These are phyloP conservation scores for Fusarium tanahbumbuense DNA, from an alignment of 2,329 filamentous ascomycete species.

Conservation along the genomic window DNA sequence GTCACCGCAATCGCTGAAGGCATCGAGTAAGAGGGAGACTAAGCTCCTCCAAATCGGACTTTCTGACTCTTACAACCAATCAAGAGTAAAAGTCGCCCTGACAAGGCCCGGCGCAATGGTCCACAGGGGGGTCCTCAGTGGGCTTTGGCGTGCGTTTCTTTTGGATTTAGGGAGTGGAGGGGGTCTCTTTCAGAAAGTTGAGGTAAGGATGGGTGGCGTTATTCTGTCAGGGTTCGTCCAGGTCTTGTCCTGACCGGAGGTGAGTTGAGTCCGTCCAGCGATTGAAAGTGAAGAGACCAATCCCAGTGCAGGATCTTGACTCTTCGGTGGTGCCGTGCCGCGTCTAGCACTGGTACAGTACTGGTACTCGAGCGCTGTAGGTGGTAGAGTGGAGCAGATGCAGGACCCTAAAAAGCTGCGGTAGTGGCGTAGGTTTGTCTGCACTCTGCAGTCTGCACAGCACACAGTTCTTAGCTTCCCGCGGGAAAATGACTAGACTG, in stretches of 20 bases:
- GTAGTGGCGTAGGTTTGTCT: slow-evolving; percentile 25
- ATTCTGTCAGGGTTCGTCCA: slow-evolving; percentile 23
- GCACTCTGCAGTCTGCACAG: slow-evolving; percentile 15
- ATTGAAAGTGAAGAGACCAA: slow-evolving; percentile 7
- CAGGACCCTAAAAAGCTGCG: slow-evolving; percentile 39
- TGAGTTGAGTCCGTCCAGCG: slow-evolving; percentile 9
- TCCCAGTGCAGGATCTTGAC: slow-evolving; percentile 23
- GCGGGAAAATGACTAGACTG: slow-evolving; percentile 20
- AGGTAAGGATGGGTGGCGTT: slow-evolving; percentile 28
- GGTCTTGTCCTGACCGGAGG: slow-evolving; percentile 21
- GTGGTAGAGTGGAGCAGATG: slow-evolving; percentile 31
- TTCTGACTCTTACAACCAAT: slow-evolving; percentile 37
- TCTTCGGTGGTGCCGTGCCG: slow-evolving; percentile 39
- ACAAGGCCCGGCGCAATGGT: slow-evolving; percentile 44
- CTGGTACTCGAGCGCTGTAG: neutral
- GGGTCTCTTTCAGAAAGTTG: slow-evolving; percentile 1
- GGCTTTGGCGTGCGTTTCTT: slow-evolving; percentile 31
- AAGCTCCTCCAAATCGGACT: slow-evolving; percentile 35
- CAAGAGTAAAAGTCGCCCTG: slow-evolving; percentile 31
- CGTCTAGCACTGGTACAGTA: slow-evolving; percentile 5
- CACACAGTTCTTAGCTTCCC: slow-evolving; percentile 27
- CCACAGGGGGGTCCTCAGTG: slow-evolving; percentile 42
- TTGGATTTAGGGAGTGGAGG: slow-evolving; percentile 15
- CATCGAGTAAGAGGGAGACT: slow-evolving; percentile 44
- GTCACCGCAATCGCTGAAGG: slow-evolving; percentile 48